Conservation (phyloP, 2,329 filamentous ascomycete genomes). For the Pestalotiopsis sp. region DNA sequence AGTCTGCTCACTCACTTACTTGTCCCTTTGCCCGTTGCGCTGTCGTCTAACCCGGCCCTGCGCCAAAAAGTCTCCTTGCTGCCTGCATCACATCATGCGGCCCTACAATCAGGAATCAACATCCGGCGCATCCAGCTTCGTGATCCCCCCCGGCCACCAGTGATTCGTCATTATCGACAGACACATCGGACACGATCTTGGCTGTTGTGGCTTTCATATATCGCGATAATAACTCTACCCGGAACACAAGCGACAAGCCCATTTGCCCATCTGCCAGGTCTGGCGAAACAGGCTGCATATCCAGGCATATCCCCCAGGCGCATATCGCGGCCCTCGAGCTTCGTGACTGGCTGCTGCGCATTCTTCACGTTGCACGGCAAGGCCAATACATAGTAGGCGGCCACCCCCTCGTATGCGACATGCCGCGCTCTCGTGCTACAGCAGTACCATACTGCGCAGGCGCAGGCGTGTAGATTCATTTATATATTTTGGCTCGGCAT, state of each 20-base stretch:
- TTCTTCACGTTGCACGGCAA: not conserved
- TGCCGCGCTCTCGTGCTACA: slow-evolving; percentile 2
- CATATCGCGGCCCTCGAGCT: not conserved
- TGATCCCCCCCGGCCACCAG: not conserved
- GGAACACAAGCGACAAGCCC: not conserved
- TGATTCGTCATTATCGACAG: not conserved
- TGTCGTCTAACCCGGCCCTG: not conserved
- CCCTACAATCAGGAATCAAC: not conserved
- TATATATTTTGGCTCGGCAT: not conserved
- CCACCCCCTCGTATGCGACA: slow-evolving; percentile 6
- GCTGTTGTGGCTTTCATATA: not conserved
- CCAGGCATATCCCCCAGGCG: not conserved
- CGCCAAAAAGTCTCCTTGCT: not conserved
- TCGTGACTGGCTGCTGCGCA: slow-evolving; percentile 9
- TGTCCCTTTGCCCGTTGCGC: not conserved
- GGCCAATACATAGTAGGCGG: not conserved
- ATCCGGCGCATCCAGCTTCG: not conserved
- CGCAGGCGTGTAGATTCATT: not conserved
- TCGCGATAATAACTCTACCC: not conserved
- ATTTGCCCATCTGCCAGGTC: not conserved
- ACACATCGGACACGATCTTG: not conserved
- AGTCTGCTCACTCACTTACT: not conserved
- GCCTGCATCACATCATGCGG: not conserved
- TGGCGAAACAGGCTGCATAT: not conserved
- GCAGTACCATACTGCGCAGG: not conserved